Conservation (phyloP, 2,329 filamentous ascomycete species). For the Pseudomassariella vexata region DNA sequence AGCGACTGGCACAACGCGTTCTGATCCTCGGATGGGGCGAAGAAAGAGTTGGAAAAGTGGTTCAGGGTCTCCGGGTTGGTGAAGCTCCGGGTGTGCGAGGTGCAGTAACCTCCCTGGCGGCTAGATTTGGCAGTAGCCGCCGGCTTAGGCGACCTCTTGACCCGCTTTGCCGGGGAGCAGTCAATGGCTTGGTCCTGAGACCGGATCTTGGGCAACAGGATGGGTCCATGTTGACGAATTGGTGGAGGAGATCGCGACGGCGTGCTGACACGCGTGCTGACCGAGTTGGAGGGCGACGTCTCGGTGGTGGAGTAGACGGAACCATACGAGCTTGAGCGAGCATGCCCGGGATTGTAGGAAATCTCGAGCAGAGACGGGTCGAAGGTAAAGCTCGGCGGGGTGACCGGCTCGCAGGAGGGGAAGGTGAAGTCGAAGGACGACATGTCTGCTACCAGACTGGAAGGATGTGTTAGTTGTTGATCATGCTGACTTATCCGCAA, state of each 20-base stretch:
- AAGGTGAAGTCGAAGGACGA: conserved; percentile 58
- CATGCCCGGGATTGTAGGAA: conserved; percentile 48
- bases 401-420: conserved; percentile 44
- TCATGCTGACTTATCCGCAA: background rate
- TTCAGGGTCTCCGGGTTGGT: conserved; percentile 55
- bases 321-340: conserved; percentile 58
- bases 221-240: conserved; percentile 70
- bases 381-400: conserved; percentile 48
- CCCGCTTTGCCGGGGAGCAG: conserved; percentile 48
- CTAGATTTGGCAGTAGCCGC: conserved; percentile 22
- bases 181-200: conserved; percentile 75
- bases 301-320: conserved; percentile 61
- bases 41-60: conserved; percentile 34
- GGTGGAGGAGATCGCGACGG: conserved; percentile 62
- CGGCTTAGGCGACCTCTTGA: conserved; percentile 47
- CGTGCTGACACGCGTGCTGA: conserved; percentile 63
- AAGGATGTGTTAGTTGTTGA: conserved; percentile 20
- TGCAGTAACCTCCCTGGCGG: conserved; percentile 29
- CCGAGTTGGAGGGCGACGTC: conserved; percentile 60
- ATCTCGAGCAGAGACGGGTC: conserved; percentile 52
- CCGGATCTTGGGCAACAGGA: conserved; percentile 80
- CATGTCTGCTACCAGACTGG: conserved; percentile 57
- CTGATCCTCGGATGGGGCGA: conserved; percentile 26
- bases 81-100: conserved; percentile 51
- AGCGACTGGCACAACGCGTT: conserved; percentile 38